Base-by-base conservation (phyloP, 2,329 filamentous ascomycete genomes). In the Chrysosphaeria jannelii region DNA sequence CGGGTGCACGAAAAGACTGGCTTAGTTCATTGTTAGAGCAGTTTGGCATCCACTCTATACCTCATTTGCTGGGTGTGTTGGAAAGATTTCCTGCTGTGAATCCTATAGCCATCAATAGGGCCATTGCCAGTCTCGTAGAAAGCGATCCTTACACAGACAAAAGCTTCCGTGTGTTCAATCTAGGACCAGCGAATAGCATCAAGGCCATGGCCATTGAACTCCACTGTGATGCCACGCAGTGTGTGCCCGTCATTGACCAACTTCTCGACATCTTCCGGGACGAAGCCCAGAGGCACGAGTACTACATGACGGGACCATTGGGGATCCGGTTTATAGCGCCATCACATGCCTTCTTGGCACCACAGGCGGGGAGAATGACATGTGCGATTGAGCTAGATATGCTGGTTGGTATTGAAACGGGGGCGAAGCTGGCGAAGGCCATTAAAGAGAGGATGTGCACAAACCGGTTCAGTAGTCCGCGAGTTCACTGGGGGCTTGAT, bases 401-500 rank as follows among this genome's bases (percentile, higher is more conserved):
- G 29, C 28, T 37, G 3, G 31, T 30, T 3, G 34, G 33, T 0
- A 28, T 33, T 10, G 23, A 33, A 8, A 28, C 27, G 9, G 35
- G 30, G 1, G 18, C 13, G 4, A 27, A 30, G 13, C 23, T 36
- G 13, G 28, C 29, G 1, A 24, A 21, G 8, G 23, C 24, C 13
- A 34, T 37, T 19, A 36, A 36, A 25, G 24, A 28, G 13, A 21
- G 19, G 3, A 27, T 36, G 20, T 35, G 33, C 17, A 26, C 20
- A 4, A 18, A 23, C 14, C 21, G 20, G 6, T 21, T 20, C 4
- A 25, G 15, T 12, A 29, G 33, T 4, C 26, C 31, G 5, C 28
- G 35, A 0, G 24, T 37, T 7, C 35, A 37, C 19, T 37, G 34
- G 35, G 35, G 35, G 1, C 25, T 37, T 11, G 35, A 37, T 15